A percentile compares a stretch with the other conserved stretches of the same genome.
Evolutionary conservation across 129 eudicot species (phyloP).

Genomic region (Arctium lappa): DNA sequence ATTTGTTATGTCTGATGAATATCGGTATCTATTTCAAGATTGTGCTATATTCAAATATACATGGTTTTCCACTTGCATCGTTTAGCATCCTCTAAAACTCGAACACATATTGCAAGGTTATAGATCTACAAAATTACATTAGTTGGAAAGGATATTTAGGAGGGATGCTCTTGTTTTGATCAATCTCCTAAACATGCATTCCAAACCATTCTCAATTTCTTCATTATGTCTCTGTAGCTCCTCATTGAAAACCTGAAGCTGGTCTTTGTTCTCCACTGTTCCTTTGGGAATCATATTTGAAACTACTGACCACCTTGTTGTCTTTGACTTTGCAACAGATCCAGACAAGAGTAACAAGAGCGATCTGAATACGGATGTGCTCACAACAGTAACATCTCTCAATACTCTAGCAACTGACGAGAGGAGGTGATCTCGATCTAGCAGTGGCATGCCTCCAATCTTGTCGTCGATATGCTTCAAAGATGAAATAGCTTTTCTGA

Average conservation of each 20-base stretch:
- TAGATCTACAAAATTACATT: not conserved
- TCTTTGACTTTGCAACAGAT: conserved; percentile 40
- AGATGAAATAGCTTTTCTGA: conserved; percentile 32
- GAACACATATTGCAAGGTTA: not conserved
- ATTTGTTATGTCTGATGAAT: not conserved
- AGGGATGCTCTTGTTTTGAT: conserved; percentile 34
- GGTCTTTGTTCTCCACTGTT: conserved; percentile 19
- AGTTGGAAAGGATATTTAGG: conserved; percentile 21
- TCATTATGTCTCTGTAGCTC: conserved; percentile 24
- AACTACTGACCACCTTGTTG: conserved; percentile 37
- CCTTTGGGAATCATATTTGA: conserved; percentile 44
- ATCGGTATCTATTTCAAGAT: not conserved
- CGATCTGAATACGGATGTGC: conserved; percentile 38
- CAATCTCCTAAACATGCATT: conserved; percentile 30
- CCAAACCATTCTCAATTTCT: conserved; percentile 29
- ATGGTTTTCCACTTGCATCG: not conserved
- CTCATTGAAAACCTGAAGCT: conserved; percentile 33
- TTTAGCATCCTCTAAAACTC: not conserved
- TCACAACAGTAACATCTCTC: conserved; percentile 37
- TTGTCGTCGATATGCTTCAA: conserved; percentile 39
- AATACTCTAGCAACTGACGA: conserved; percentile 40
- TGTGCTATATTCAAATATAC: not conserved
- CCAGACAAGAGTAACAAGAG: conserved; percentile 45
- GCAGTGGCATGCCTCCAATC: conserved; percentile 23
- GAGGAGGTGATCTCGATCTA: conserved; percentile 34